phyloP scores from a whole-genome alignment of 768 basidiomycete species.

The Mycena indigotica region DNA sequence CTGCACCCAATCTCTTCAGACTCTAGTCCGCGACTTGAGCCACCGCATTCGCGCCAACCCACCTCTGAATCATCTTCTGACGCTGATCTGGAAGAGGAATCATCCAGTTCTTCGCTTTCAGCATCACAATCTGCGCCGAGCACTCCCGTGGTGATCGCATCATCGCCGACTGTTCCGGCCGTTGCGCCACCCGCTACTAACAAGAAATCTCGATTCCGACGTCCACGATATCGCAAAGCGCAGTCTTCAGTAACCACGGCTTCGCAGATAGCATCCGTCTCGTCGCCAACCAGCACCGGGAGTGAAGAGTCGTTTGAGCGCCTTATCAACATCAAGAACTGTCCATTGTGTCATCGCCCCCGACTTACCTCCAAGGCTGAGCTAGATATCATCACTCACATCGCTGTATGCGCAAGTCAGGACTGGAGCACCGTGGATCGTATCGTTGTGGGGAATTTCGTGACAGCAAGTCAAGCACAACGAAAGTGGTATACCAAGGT shows the following conservation, averaged over 20 bases:
- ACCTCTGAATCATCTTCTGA: slow-evolving; percentile 49
- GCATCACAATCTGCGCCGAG: background rate
- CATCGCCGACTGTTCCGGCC: background rate
- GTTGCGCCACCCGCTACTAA: slow-evolving; percentile 6
- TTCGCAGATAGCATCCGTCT: slow-evolving; percentile 20
- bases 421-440: slow-evolving; percentile 90
- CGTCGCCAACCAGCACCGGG: slow-evolving; percentile 9
- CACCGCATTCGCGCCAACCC: slow-evolving; percentile 28
- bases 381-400: slow-evolving; percentile 92
- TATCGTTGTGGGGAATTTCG: slow-evolving; percentile 92
- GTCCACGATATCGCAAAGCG: slow-evolving; percentile 25
- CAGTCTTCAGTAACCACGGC: slow-evolving; percentile 17
- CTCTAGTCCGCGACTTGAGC: slow-evolving; percentile 12
- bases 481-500: slow-evolving; percentile 96
- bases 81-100: slow-evolving; percentile 40
- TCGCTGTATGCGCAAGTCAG: slow-evolving; percentile 93
- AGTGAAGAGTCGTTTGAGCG: slow-evolving; percentile 61
- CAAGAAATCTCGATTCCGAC: slow-evolving; percentile 28
- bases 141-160: background rate
- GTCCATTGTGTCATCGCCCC: slow-evolving; percentile 91
- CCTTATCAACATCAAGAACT: slow-evolving; percentile 93
- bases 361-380: slow-evolving; percentile 85
- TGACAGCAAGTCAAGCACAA: slow-evolving; percentile 93
- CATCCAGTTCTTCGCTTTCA: slow-evolving; percentile 27
- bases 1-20: slow-evolving; percentile 11